phyloP scores from a whole-genome alignment of 257 asterid species.

The Solanum arcanum region DNA sequence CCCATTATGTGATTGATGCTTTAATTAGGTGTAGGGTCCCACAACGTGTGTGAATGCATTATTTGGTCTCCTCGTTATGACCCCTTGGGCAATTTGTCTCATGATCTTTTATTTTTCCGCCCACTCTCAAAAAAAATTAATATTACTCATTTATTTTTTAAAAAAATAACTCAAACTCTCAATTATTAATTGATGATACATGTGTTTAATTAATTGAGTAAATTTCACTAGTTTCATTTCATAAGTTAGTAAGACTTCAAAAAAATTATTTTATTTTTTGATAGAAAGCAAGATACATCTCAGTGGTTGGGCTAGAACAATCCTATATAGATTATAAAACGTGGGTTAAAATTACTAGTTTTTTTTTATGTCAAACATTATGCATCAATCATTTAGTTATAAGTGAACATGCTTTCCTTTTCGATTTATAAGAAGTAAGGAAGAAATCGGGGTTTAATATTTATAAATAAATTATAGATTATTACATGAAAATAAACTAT shows the following conservation, averaged over 20 bases:
- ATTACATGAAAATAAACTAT: not conserved
- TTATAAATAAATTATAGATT: no score
- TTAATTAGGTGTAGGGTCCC: not conserved
- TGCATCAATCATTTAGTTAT: not conserved
- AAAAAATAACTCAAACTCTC: not conserved
- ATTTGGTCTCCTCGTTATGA: not conserved
- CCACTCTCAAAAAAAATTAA: not conserved
- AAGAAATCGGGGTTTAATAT: no score
- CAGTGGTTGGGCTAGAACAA: not conserved
- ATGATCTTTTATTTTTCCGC: not conserved
- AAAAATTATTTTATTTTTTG: accelerated
- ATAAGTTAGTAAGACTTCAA: not conserved
- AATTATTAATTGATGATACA: no score
- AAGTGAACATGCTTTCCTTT: not conserved
- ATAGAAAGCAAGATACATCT: not conserved
- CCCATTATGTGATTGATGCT: not conserved
- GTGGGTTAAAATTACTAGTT: not conserved
- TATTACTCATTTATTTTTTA: not conserved
- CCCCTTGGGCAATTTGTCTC: not conserved
- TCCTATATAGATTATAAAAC: not conserved
- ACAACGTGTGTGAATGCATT: not conserved
- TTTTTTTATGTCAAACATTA: not conserved
- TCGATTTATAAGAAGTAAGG: no score
- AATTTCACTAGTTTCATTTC: not conserved
- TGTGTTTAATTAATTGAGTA: not conserved